These are phyloP conservation scores for Picea engelmannii DNA, from an alignment of 83 land plant genomes.

Conservation along the genomic window DNA sequence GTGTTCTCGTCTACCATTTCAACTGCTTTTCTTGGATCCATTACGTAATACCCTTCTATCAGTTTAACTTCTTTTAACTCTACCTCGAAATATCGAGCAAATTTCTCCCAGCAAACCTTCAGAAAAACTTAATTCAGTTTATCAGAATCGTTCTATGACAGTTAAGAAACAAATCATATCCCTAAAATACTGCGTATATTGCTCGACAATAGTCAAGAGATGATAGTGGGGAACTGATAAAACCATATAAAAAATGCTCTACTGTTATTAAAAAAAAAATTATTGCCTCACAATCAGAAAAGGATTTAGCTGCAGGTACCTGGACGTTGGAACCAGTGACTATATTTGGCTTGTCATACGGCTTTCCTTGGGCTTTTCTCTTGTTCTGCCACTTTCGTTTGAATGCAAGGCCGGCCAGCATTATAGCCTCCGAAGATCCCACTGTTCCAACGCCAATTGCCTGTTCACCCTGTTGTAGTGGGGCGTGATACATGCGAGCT, in stretches of 20 bases:
- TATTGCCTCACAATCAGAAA: not conserved
- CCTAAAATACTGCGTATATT: not conserved
- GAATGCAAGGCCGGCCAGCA: slow-evolving; percentile 70
- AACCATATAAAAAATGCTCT: not conserved
- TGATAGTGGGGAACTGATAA: not conserved
- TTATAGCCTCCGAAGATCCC: slow-evolving; percentile 71
- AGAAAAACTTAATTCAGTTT: not conserved
- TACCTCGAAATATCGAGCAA: slow-evolving; percentile 67
- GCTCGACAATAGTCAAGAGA: not conserved
- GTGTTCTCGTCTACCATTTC: slow-evolving; percentile 72
- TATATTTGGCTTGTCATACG: slow-evolving; percentile 66
- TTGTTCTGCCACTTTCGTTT: slow-evolving; percentile 75
- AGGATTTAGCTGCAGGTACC: slow-evolving; percentile 19
- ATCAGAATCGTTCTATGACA: not conserved
- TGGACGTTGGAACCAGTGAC: slow-evolving; percentile 74
- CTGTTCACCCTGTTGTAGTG: slow-evolving; percentile 44
- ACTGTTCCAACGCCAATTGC: slow-evolving; percentile 67
- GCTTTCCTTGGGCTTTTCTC: slow-evolving; percentile 57
- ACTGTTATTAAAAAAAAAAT: not conserved
- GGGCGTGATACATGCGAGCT: slow-evolving; percentile 64
- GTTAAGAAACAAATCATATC: too few relatives aligned
- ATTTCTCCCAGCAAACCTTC: slow-evolving; percentile 78
- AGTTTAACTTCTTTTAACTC: slow-evolving; percentile 64
- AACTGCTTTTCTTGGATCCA: slow-evolving; percentile 67
- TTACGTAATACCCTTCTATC: slow-evolving; percentile 52